Evolutionary conservation across 2,329 filamentous ascomycete species (phyloP).

Genomic region (Cladorrhinum sp.): DNA sequence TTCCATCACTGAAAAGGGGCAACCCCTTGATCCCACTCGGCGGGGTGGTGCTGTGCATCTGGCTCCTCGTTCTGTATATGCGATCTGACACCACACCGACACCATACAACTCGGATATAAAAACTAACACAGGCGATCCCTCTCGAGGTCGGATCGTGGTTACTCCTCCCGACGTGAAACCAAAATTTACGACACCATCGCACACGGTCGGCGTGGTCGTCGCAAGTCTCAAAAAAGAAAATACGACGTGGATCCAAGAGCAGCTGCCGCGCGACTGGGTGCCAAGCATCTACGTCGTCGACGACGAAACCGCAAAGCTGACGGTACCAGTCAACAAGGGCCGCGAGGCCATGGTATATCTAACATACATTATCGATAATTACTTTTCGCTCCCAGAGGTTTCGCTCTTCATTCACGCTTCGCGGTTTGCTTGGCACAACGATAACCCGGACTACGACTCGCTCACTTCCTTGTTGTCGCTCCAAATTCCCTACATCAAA

Average conservation of each 20-base stretch:
- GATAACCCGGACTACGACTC: constrained; percentile 54
- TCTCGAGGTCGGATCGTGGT: background rate
- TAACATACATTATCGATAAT: constrained; percentile 50
- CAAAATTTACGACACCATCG: background rate
- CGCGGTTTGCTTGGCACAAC: constrained; percentile 52
- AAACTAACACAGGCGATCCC: too few species aligned
- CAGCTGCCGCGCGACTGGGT: constrained; percentile 43
- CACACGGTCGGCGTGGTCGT: constrained; percentile 16
- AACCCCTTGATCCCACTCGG: background rate
- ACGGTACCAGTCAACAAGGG: constrained; percentile 51
- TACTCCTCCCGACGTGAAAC: background rate
- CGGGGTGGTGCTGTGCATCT: constrained; percentile 7
- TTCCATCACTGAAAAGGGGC: background rate
- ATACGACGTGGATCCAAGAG: constrained; percentile 39
- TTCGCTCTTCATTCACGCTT: constrained; percentile 47
- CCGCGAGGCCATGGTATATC: constrained; percentile 52
- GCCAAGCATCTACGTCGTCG: constrained; percentile 53
- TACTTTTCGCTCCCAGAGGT: constrained; percentile 45
- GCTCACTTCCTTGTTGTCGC: constrained; percentile 46
- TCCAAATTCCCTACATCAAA: constrained; percentile 50
- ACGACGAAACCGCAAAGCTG: constrained; percentile 45
- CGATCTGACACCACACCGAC: background rate
- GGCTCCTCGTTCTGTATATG: constrained; percentile 10
- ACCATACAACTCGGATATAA: too few species aligned
- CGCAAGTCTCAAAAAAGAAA: constrained; percentile 19